Evolutionary conservation across 1,284 basidiomycete species (phyloP).

Genomic region (Pterulicium gracile): DNA sequence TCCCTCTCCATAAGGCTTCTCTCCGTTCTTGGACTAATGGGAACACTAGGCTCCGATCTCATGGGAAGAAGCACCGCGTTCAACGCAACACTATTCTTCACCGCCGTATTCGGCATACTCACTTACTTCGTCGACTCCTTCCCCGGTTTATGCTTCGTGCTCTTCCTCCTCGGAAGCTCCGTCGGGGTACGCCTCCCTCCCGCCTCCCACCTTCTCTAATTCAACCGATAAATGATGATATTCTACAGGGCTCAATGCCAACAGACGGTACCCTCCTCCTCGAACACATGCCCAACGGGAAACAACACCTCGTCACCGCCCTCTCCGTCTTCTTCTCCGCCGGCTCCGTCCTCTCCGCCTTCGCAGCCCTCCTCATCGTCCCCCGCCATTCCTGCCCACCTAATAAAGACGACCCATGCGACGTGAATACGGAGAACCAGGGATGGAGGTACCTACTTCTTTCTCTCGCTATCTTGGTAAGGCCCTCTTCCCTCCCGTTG

Average conservation of each 20-base stretch:
- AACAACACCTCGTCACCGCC: constrained; percentile 88
- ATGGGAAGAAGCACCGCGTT: constrained; percentile 84
- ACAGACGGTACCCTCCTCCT: constrained; percentile 92
- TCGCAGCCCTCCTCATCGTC: constrained; percentile 69
- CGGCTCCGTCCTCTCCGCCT: constrained; percentile 76
- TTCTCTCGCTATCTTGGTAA: constrained; percentile 59
- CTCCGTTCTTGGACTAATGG: constrained; percentile 15
- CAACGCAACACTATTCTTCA: constrained; percentile 86
- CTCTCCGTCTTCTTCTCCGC: constrained; percentile 95
- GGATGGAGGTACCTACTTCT: constrained; percentile 85
- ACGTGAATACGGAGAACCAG: constrained; percentile 57
- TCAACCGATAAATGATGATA: too few species aligned
- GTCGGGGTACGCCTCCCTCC: constrained; percentile 55
- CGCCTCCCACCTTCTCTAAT: background rate
- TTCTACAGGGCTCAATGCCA: constrained; percentile 78
- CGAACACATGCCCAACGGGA: constrained; percentile 87
- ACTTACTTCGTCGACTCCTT: constrained; percentile 76
- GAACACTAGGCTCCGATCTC: constrained; percentile 51
- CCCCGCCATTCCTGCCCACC: constrained; percentile 76
- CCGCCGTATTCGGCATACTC: constrained; percentile 80
- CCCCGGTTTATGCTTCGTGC: constrained; percentile 55
- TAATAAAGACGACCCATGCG: constrained; percentile 39
- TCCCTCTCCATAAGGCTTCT: constrained; percentile 1
- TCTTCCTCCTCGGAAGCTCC: constrained; percentile 87
- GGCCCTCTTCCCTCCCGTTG: constrained; percentile 23